Conservation (phyloP, 1,139 yeast species). For the Casaregolazyma lundiana region DNA sequence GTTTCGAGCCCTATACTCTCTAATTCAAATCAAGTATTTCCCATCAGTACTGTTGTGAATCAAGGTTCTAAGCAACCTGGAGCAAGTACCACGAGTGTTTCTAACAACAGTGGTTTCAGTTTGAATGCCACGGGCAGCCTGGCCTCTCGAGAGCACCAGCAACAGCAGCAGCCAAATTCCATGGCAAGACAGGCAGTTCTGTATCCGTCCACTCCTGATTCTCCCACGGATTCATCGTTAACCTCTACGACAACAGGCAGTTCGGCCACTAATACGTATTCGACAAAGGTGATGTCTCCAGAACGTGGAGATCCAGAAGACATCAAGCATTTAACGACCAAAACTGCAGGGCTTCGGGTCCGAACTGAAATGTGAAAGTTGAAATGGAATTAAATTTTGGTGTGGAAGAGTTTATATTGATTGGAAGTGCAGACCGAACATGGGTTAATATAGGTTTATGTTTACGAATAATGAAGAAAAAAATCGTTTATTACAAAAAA, state of each 20-base stretch:
- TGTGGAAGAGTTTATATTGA: too few species aligned
- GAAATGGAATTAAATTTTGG: neutral
- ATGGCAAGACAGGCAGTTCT: slow-evolving; percentile 8
- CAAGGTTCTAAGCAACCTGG: slow-evolving; percentile 3
- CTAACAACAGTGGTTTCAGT: slow-evolving; percentile 6
- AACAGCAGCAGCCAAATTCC: neutral
- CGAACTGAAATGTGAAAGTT: slow-evolving; percentile 24
- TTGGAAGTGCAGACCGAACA: too few species aligned
- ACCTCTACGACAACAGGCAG: slow-evolving; percentile 27
- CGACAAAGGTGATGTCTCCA: slow-evolving; percentile 13
- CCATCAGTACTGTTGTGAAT: slow-evolving; percentile 8
- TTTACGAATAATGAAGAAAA: slow-evolving; percentile 4
- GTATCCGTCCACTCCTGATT: slow-evolving; percentile 23
- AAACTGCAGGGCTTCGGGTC: slow-evolving; percentile 27
- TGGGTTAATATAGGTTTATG: neutral
- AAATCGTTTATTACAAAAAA: neutral
- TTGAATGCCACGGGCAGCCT: slow-evolving; percentile 3
- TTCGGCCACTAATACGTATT: slow-evolving; percentile 22
- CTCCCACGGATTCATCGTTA: slow-evolving; percentile 24
- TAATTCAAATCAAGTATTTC: slow-evolving; percentile 6
- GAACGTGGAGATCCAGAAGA: slow-evolving; percentile 9
- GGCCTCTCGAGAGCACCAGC: slow-evolving; percentile 4
- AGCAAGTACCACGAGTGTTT: slow-evolving; percentile 1
- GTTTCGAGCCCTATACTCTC: slow-evolving; percentile 7
- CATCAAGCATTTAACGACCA: slow-evolving; percentile 24